phyloP scores from a whole-genome alignment of 805 yeast genomes.

The Yamadazyma endophytica region DNA sequence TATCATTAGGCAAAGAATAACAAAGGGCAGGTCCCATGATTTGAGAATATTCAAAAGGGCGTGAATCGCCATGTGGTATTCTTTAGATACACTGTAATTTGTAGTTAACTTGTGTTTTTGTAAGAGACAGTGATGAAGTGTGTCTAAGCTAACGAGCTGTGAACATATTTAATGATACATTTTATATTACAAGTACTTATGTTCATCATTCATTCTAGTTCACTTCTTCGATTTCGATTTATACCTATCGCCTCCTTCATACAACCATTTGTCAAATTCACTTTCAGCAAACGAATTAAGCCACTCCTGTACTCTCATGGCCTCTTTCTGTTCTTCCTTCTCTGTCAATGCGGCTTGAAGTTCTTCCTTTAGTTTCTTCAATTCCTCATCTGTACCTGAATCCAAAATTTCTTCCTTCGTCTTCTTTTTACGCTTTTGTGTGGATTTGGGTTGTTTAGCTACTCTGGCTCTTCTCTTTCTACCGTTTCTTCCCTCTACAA shows the following conservation, averaged over 20 bases:
- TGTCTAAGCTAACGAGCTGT: no score
- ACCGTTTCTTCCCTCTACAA: constrained; percentile 17
- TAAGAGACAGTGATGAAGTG: no score
- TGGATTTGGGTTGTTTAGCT: constrained; percentile 16
- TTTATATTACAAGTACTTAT: no score
- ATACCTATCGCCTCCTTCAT: constrained; percentile 48
- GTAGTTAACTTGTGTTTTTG: no score
- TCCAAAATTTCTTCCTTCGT: constrained; percentile 28
- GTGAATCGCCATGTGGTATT: no score
- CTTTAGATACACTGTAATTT: no score
- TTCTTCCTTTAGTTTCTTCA: constrained; percentile 17
- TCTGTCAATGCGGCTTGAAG: constrained; percentile 26
- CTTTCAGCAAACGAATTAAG: constrained; percentile 57
- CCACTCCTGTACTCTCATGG: constrained; percentile 53
- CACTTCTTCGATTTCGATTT: constrained; percentile 12
- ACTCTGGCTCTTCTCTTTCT: constrained; percentile 29
- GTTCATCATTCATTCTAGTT: no score
- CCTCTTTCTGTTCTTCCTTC: constrained; percentile 36
- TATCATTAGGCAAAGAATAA: no score
- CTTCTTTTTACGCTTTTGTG: constrained; percentile 28
- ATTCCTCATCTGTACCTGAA: constrained; percentile 23
- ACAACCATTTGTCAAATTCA: constrained; percentile 46
- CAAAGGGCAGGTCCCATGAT: no score
- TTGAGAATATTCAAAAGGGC: not conserved
- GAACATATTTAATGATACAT: no score